These are phyloP conservation scores for Globisporangium iwayamae DNA, from an alignment of 352 stramenopile genomes.

Conservation along the genomic window DNA sequence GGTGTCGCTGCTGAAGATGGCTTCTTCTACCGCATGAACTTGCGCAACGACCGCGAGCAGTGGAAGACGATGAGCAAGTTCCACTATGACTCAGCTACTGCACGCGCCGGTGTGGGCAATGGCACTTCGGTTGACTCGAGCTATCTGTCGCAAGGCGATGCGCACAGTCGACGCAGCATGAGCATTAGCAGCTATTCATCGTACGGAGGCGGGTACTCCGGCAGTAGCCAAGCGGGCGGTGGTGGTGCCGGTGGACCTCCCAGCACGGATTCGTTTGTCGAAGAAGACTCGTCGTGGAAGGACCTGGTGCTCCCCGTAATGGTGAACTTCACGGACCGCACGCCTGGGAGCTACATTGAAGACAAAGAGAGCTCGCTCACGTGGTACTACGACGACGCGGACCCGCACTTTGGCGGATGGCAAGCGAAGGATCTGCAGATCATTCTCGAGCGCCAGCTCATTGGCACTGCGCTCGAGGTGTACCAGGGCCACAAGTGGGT, in stretches of 20 bases:
- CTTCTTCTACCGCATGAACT: constrained; percentile 80
- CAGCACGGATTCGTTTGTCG: constrained; percentile 45
- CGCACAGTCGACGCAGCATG: constrained; percentile 25
- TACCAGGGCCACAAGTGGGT: constrained; percentile 83
- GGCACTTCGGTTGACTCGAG: constrained; percentile 28
- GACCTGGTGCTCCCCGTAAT: constrained; percentile 75
- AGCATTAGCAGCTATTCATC: constrained; percentile 49
- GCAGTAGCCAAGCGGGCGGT: constrained; percentile 10
- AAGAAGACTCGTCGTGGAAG: constrained; percentile 74
- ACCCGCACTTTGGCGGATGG: constrained; percentile 85
- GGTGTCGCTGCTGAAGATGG: constrained; percentile 74
- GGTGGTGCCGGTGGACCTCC: constrained; percentile 22
- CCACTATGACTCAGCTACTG: constrained; percentile 56
- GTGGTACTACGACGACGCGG: constrained; percentile 86
- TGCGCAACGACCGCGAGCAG: constrained; percentile 60
- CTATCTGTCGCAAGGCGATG: constrained; percentile 30
- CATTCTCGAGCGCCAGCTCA: constrained; percentile 81
- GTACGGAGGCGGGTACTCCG: constrained; percentile 22
- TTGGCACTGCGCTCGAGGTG: constrained; percentile 83
- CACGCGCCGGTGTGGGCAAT: constrained; percentile 28
- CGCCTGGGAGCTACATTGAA: constrained; percentile 78
- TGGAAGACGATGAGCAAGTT: constrained; percentile 88
- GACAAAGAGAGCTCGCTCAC: constrained; percentile 84
- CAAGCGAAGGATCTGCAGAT: constrained; percentile 90
- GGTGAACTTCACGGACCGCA: constrained; percentile 73